Conservation (phyloP, 2,329 filamentous ascomycete genomes). For the Keithomyces neogunnii region DNA sequence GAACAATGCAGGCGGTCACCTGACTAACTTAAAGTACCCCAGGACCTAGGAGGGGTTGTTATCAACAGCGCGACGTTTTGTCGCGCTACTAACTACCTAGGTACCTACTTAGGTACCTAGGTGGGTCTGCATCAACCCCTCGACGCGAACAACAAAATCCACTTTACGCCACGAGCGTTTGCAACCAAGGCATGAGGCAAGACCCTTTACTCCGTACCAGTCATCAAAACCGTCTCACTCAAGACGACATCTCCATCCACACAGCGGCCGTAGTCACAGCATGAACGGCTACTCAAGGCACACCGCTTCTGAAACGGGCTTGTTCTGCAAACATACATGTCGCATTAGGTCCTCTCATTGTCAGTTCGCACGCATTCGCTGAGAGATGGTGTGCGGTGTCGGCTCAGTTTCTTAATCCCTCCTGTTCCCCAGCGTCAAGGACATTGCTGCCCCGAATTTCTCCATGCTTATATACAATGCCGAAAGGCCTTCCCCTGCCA, state of each 20-base stretch:
- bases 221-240: too few species aligned
- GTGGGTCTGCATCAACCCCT: too few species aligned
- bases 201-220: too few species aligned
- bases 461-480: constrained; percentile 5
- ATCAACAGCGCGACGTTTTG: too few species aligned
- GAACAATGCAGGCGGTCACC: constrained; percentile 28
- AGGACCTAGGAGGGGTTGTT: neutral
- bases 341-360: neutral
- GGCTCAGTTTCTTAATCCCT: neutral
- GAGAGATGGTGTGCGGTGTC: neutral
- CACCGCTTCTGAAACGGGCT: neutral
- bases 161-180: too few species aligned
- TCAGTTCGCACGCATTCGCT: neutral
- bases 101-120: too few species aligned
- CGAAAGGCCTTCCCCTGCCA: neutral
- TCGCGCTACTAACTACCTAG: too few species aligned
- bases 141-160: too few species aligned
- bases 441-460: neutral
- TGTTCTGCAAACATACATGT: neutral
- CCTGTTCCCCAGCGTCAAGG: neutral
- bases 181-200: too few species aligned
- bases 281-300: too few species aligned
- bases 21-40: constrained; percentile 12
- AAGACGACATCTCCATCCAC: too few species aligned
- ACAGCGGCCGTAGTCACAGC: too few species aligned